A percentile compares a stretch with the other conserved stretches of the same genome.
Conservation (phyloP, 2,329 filamentous ascomycete species). For the Delphinella strobiligena region DNA sequence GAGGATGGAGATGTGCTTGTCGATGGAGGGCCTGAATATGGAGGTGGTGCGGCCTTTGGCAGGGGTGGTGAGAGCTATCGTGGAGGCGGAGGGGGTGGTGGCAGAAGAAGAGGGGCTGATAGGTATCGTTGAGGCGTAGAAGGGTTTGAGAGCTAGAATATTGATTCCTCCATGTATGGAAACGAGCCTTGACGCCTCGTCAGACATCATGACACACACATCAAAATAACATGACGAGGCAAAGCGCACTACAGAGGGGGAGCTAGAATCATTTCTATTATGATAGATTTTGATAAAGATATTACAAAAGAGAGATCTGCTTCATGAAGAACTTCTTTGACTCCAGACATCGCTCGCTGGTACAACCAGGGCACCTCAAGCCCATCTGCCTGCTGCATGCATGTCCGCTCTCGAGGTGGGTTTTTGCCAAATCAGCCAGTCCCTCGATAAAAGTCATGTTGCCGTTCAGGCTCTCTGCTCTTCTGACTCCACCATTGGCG, state of each 20-base stretch:
- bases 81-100: conserved; percentile 11
- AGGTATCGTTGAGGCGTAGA: conserved; percentile 12
- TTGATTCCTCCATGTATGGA: no score
- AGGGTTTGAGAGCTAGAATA: no score
- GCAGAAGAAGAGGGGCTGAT: conserved; percentile 12
- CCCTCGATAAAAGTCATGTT: conserved; percentile 82
- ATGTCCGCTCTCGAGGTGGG: conserved; percentile 59
- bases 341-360: conserved; percentile 74
- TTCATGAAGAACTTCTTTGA: conserved; percentile 53
- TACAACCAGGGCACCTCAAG: conserved; percentile 85
- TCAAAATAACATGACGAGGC: no score
- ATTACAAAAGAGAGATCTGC: conserved; percentile 13
- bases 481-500: conserved; percentile 55
- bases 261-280: no score
- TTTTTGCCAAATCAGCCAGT: conserved; percentile 73
- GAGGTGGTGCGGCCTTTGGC: conserved; percentile 12
- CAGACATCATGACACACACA: no score
- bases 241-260: no score
- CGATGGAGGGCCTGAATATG: conserved; percentile 26
- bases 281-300: not conserved
- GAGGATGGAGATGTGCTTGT: conserved; percentile 32
- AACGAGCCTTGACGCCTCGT: no score
- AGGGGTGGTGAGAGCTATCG: conserved; percentile 10
- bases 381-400: conserved; percentile 78
- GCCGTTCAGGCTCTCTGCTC: conserved; percentile 85